A percentile compares a stretch with the other conserved stretches of the same genome.
Evolutionary conservation across 2,329 filamentous ascomycete genomes (phyloP).

Genomic region (Whalleya microplaca): DNA sequence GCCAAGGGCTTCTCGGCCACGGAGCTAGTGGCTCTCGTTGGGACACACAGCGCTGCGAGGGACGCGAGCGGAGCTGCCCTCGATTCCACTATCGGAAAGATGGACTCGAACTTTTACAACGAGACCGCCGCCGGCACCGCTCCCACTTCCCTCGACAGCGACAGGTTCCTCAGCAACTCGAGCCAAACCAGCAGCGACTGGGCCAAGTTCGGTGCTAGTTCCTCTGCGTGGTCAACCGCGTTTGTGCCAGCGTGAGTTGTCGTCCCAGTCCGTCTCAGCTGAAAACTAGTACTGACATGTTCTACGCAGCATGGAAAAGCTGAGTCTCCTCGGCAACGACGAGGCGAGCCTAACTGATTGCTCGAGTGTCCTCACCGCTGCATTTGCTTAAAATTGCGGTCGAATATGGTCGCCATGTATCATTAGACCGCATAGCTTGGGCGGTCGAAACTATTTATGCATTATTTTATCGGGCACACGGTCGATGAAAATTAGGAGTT

Average conservation of each 20-base stretch:
- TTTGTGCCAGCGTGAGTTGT: conserved; percentile 35
- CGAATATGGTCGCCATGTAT: too few relatives aligned
- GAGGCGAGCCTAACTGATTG: conserved; percentile 29
- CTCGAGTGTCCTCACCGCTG: conserved; percentile 30
- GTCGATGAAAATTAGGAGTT: too few relatives aligned
- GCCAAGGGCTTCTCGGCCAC: conserved; percentile 29
- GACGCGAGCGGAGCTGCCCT: conserved; percentile 28
- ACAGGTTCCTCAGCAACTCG: conserved; percentile 30
- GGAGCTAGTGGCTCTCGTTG: conserved; percentile 34
- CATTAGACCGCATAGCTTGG: too few relatives aligned
- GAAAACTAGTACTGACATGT: not conserved
- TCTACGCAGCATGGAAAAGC: conserved; percentile 33
- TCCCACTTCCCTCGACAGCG: conserved; percentile 31
- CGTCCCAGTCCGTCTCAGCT: not conserved
- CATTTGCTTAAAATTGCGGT: conserved; percentile 19
- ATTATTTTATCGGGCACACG: too few relatives aligned
- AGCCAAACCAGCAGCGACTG: conserved; percentile 29
- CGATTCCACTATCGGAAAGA: conserved; percentile 26
- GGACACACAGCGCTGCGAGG: conserved; percentile 33
- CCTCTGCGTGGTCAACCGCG: conserved; percentile 29
- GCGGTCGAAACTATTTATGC: too few relatives aligned
- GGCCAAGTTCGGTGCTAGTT: conserved; percentile 26
- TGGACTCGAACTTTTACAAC: conserved; percentile 34
- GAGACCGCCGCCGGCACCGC: conserved; percentile 30
- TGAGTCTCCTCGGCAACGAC: conserved; percentile 32